Evolutionary conservation across 345 rosid species (phyloP), one percentile per base, ranked within the genome.

Genomic region (Crucihimalaya himalaica): DNA sequence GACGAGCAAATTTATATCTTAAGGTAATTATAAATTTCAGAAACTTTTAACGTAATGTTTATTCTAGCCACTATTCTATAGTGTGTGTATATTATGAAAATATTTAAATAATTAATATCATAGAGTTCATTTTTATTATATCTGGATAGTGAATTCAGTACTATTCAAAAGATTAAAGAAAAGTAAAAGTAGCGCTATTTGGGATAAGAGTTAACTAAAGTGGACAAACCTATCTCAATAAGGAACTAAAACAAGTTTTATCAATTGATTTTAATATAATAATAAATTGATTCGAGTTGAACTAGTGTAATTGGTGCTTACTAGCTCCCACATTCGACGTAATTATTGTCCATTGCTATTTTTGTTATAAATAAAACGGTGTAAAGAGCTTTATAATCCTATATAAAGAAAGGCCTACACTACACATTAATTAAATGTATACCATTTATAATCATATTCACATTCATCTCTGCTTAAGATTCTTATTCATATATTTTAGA

Each of bases 281-380:
- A 32, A 43, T 52, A 32, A 8, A 68, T 21, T 52, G 20, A 61
- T 47, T 68, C 28, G 55, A 68, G 61, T 59, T 42, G 60, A 29
- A 51, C 45, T 68, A 50, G 56, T 58, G 78, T 25, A 71, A 68
- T n/a, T 53, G 45, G 74, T 76, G 79, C 74, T 69, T 62, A 53
- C n/a, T n/a, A n/a, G n/a, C n/a, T n/a, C n/a, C n/a, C n/a, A n/a
- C n/a, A n/a, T 69, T 76, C 59, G 50, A 69, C 75, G 58, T 53
- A 56, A 61, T 60, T 60, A 61, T 60, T 32, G 42, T 43, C 35
- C 70, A 14, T 68, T 60, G 4, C 43, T 68, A 69, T 11, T 61
- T 76, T 53, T 69, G 70, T 62, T 31, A 52, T 53, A 7, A 25
- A 53, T 25, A 11, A 61, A 75, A 61, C 55, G 62, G 21, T 20